Percentiles rank a stretch among this genome's conserved stretches.
phyloP scores from a whole-genome alignment of 208 protist species.

The Jaenimonas drosophilae region DNA sequence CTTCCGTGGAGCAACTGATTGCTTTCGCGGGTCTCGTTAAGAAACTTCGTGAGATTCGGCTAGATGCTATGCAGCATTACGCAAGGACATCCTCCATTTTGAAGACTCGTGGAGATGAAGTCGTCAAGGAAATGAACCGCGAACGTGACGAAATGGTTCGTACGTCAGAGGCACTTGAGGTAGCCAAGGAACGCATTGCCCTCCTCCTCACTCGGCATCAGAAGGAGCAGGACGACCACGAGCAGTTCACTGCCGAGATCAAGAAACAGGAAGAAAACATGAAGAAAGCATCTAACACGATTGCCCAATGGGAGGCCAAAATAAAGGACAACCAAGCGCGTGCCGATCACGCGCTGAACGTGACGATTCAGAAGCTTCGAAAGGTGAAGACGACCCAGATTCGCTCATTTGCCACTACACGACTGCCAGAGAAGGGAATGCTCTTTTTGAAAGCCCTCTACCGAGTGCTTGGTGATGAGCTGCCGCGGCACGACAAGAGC shows the following conservation, averaged over 20 bases:
- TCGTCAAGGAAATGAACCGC: neutral
- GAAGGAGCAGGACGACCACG: conserved; percentile 1
- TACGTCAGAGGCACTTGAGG: too few relatives aligned
- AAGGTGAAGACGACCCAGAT: conserved; percentile 24
- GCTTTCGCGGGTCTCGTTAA: conserved; percentile 20
- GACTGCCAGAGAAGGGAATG: conserved; percentile 23
- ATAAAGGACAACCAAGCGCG: conserved; percentile 12
- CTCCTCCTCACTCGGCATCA: neutral
- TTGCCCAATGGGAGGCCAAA: conserved; percentile 5
- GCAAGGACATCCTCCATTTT: conserved; percentile 5
- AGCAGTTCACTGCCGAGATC: conserved; percentile 3
- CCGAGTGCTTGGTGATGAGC: conserved; percentile 46
- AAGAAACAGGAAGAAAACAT: conserved; percentile 4
- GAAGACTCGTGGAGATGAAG: conserved; percentile 3
- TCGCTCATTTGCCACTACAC: conserved; percentile 21
- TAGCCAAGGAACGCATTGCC: too few relatives aligned
- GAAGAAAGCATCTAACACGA: neutral
- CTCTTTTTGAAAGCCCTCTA: conserved; percentile 45
- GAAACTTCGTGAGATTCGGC: conserved; percentile 7
- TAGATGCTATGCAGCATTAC: conserved; percentile 6
- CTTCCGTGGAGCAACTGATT: conserved; percentile 23
- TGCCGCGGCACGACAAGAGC: conserved; percentile 16
- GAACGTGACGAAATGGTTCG: too few relatives aligned
- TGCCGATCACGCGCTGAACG: conserved; percentile 15
- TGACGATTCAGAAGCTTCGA: conserved; percentile 16